A percentile compares a stretch with the other conserved stretches of the same genome.
phyloP scores from a whole-genome alignment of 2,329 filamentous ascomycete genomes.

The Ophiosphaerella herpotricha region DNA sequence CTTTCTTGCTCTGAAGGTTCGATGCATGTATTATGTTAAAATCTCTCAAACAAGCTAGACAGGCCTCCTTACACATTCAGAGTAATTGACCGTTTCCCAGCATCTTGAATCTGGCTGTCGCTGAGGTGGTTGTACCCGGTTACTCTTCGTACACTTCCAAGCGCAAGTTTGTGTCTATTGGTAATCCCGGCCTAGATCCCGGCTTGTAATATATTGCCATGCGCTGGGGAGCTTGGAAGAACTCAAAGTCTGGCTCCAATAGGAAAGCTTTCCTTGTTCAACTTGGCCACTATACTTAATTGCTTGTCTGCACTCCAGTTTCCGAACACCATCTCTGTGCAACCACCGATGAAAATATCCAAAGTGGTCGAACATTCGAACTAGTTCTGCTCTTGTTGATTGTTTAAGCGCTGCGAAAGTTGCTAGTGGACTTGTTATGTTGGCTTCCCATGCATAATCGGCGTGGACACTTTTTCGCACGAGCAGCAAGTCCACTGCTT shows the following conservation, averaged over 20 bases:
- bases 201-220: neutral
- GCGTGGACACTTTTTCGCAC: neutral
- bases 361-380: neutral
- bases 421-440: neutral
- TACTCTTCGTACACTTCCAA: neutral
- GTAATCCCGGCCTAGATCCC: neutral
- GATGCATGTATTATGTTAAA: too few relatives aligned
- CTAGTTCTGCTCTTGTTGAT: neutral
- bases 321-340: neutral
- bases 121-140: too few relatives aligned
- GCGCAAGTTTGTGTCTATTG: neutral
- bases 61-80: too few relatives aligned
- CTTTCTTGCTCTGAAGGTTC: too few relatives aligned
- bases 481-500: neutral
- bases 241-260: neutral
- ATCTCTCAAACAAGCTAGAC: too few relatives aligned
- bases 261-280: conserved; percentile 1
- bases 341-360: neutral
- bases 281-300: neutral
- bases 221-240: neutral
- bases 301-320: conserved; percentile 1
- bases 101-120: neutral
- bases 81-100: neutral
- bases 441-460: neutral
- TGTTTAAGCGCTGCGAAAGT: neutral